Conservation (phyloP, 805 yeast species). For the Kluyveromyces aestuarii region DNA sequence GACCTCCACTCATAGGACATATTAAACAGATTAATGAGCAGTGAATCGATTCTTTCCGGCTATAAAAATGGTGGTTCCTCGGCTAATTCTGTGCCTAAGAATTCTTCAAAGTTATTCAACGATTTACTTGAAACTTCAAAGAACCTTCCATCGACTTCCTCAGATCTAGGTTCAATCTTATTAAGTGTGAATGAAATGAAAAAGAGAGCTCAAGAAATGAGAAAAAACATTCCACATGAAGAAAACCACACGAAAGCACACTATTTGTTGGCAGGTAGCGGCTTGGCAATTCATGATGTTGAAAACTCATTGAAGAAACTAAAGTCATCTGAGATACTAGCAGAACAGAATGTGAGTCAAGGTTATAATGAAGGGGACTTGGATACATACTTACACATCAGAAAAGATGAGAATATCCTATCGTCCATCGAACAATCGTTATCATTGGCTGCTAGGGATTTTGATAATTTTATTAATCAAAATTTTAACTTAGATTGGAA, state of each 20-base stretch:
- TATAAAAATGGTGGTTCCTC: not conserved
- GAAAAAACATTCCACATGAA: constrained; percentile 35
- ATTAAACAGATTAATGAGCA: not conserved
- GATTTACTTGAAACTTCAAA: constrained; percentile 73
- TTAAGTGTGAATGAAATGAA: constrained; percentile 73
- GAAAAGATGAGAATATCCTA: constrained; percentile 75
- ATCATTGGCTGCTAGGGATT: constrained; percentile 66
- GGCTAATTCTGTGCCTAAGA: not conserved
- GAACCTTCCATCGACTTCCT: constrained; percentile 55
- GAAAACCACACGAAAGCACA: constrained; percentile 61
- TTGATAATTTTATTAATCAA: constrained; percentile 65
- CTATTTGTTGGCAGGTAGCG: constrained; percentile 82
- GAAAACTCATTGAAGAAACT: constrained; percentile 43
- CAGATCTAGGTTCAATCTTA: constrained; percentile 73
- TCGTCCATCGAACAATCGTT: constrained; percentile 77
- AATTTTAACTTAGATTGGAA: constrained; percentile 81
- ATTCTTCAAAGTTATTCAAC: constrained; percentile 33
- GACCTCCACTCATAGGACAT: not conserved
- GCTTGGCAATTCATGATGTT: constrained; percentile 77
- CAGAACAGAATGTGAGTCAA: constrained; percentile 14
- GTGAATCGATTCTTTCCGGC: not conserved
- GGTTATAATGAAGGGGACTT: constrained; percentile 33
- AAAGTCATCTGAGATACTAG: constrained; percentile 33
- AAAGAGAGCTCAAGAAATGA: constrained; percentile 50
- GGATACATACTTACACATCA: constrained; percentile 54